These are phyloP conservation scores for Ceratocystis ficicola DNA, from an alignment of 2,329 filamentous ascomycete species.

Conservation along the genomic window DNA sequence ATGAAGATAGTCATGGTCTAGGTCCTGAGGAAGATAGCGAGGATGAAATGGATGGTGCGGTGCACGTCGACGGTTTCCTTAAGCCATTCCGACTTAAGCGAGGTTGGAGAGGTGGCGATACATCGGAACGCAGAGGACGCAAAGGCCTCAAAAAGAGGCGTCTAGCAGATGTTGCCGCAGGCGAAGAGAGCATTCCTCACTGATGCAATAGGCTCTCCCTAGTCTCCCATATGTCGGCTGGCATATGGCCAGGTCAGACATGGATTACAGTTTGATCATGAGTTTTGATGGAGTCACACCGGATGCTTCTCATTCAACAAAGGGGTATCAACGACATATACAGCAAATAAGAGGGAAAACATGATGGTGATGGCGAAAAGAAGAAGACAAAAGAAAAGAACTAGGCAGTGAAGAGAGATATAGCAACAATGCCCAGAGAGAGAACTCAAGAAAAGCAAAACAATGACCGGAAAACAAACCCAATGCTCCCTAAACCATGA, in stretches of 20 bases:
- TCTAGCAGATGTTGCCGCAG: neutral
- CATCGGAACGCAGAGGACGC: conserved; percentile 26
- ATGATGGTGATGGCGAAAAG: conserved; percentile 1
- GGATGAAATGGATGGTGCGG: conserved; percentile 47
- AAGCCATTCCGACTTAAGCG: conserved; percentile 39
- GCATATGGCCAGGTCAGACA: too few species aligned
- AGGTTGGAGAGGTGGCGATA: conserved; percentile 35
- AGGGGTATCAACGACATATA: conserved; percentile 18
- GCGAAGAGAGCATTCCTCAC: neutral
- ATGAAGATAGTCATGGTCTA: conserved; percentile 12
- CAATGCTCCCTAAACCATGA: conserved; percentile 6
- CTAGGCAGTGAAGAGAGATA: neutral
- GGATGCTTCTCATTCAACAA: conserved; percentile 13
- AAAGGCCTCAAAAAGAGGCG: conserved; percentile 23
- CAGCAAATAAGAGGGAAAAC: conserved; percentile 9
- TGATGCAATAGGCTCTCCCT: neutral
- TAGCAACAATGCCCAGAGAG: neutral
- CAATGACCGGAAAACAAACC: conserved; percentile 1
- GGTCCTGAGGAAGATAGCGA: conserved; percentile 33
- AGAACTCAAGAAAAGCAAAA: conserved; percentile 1
- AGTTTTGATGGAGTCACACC: neutral
- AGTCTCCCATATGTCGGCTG: neutral
- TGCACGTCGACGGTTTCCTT: conserved; percentile 58
- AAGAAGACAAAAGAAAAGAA: neutral
- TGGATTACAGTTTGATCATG: too few species aligned